phyloP scores from a whole-genome alignment of 768 basidiomycete species.

The Mrakia hoshinonis region DNA sequence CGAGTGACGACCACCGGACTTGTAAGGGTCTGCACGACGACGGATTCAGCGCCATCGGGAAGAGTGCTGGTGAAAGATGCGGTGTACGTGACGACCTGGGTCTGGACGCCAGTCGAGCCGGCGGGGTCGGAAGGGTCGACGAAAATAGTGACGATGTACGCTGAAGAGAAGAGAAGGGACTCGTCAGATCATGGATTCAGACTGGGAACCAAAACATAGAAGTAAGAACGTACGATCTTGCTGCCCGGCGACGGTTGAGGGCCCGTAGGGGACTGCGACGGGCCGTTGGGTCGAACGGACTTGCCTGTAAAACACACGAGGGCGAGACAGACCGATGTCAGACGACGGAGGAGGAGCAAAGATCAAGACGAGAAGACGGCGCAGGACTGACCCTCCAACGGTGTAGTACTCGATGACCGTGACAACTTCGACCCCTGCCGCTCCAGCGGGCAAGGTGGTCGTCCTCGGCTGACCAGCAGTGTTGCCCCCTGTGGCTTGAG shows the following conservation, averaged over 20 bases:
- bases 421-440: not conserved
- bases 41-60: not conserved
- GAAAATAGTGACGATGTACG: slow-evolving; percentile 6
- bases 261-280: not conserved
- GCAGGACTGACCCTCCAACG: not conserved
- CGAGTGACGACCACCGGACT: not conserved
- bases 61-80: not conserved
- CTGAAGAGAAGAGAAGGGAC: no score
- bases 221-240: not conserved
- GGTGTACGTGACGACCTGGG: not conserved
- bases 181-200: not conserved
- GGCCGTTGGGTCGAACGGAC: not conserved
- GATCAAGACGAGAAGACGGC: not conserved
- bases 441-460: not conserved
- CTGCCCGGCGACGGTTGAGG: not conserved
- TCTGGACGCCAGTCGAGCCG: not conserved
- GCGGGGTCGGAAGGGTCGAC: slow-evolving; percentile 5
- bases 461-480: not conserved
- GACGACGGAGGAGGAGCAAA: no score
- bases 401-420: slow-evolving; percentile 5
- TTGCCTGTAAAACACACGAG: not conserved
- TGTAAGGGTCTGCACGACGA: not conserved
- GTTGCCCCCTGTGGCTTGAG: not conserved
- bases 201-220: no score
- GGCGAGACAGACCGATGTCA: not conserved